Percentiles rank a stretch among this genome's conserved stretches.
Evolutionary conservation across 805 yeast species (phyloP).

Genomic region (Torulaspora indica): DNA sequence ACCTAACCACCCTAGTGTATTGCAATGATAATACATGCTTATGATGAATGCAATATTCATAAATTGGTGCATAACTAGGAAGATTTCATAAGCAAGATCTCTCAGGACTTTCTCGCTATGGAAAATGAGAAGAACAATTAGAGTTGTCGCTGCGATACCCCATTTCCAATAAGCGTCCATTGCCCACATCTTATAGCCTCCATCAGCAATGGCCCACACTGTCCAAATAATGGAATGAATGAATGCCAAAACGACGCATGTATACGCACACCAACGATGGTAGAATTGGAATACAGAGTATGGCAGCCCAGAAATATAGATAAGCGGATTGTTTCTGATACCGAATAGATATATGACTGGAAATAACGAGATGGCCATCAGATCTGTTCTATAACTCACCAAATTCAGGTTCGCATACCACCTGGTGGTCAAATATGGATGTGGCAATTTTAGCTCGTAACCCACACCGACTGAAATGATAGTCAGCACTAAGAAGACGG

Average conservation of each 20-base stretch:
- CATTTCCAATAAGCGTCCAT: slow-evolving; percentile 44
- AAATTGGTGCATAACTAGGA: slow-evolving; percentile 53
- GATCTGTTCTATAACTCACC: slow-evolving; percentile 52
- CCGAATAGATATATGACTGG: slow-evolving; percentile 63
- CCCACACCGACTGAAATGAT: slow-evolving; percentile 37
- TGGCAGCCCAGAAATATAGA: slow-evolving; percentile 56
- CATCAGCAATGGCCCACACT: slow-evolving; percentile 39
- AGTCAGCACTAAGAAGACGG: slow-evolving; percentile 32
- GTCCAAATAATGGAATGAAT: slow-evolving; percentile 60
- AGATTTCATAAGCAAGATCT: slow-evolving; percentile 52
- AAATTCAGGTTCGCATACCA: slow-evolving; percentile 36
- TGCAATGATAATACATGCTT: slow-evolving; percentile 57
- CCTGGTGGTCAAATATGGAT: slow-evolving; percentile 35
- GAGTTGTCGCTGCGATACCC: slow-evolving; percentile 46
- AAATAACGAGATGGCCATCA: slow-evolving; percentile 47
- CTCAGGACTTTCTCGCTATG: slow-evolving; percentile 52
- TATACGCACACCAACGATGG: slow-evolving; percentile 65
- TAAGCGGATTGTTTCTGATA: slow-evolving; percentile 66
- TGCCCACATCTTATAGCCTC: slow-evolving; percentile 42
- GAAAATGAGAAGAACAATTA: slow-evolving; percentile 42
- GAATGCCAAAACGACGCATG: slow-evolving; percentile 44
- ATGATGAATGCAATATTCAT: slow-evolving; percentile 51
- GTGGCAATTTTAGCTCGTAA: slow-evolving; percentile 38
- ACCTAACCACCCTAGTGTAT: slow-evolving; percentile 48
- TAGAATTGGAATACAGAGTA: slow-evolving; percentile 54